These are phyloP conservation scores for Colletotrichum sp. DNA, from an alignment of 2,329 filamentous ascomycete species.

Conservation along the genomic window DNA sequence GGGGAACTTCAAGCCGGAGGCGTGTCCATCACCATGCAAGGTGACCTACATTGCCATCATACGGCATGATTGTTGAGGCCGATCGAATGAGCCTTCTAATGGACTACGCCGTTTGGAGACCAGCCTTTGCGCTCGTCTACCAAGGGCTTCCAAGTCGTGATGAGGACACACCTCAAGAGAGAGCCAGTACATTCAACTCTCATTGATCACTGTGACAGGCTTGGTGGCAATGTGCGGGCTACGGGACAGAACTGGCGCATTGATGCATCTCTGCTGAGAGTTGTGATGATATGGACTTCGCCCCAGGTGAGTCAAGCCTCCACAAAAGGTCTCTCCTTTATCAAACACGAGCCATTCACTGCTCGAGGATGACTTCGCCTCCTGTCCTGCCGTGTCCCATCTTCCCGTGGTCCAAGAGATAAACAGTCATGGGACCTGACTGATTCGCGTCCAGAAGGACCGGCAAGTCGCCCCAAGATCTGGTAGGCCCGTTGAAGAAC, in stretches of 20 bases:
- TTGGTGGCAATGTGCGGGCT: background rate
- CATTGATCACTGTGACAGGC: background rate
- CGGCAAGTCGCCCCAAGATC: background rate
- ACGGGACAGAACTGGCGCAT: background rate
- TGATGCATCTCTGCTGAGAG: background rate
- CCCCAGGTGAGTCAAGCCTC: background rate
- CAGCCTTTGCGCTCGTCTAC: background rate
- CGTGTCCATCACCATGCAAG: conserved; percentile 1
- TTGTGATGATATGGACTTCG: background rate
- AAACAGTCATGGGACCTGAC: background rate
- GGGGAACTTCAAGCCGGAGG: background rate
- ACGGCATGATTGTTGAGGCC: conserved; percentile 11
- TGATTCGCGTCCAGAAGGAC: background rate
- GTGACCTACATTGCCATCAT: conserved; percentile 15
- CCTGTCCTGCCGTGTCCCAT: background rate
- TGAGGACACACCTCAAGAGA: background rate
- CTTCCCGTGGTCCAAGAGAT: background rate
- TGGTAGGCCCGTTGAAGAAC: background rate
- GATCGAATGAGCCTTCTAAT: background rate
- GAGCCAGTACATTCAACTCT: background rate
- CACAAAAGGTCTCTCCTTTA: background rate
- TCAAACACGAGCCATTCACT: background rate
- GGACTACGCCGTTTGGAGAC: background rate
- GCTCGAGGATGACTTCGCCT: background rate
- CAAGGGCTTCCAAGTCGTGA: background rate